A percentile compares a stretch with the other conserved stretches of the same genome.
These are phyloP conservation scores for Heritiera littoralis DNA, from an alignment of 345 rosid genomes.

Conservation along the genomic window DNA sequence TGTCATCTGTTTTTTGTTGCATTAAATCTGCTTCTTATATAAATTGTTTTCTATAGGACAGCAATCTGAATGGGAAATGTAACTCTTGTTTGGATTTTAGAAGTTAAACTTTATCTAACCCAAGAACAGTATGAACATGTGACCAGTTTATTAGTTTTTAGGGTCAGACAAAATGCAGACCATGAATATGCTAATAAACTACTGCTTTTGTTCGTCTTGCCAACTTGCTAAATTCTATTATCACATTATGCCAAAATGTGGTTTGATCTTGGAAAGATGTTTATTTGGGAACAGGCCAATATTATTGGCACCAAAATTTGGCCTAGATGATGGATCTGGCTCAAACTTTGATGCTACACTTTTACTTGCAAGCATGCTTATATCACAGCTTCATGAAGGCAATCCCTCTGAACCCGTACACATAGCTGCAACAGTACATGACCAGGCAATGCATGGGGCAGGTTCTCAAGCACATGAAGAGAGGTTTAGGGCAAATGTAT, in stretches of 20 bases:
- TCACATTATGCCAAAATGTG: not conserved
- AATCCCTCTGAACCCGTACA: slow-evolving; percentile 51
- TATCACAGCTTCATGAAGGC: slow-evolving; percentile 75
- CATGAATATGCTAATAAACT: too few species aligned
- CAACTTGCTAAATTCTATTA: not conserved
- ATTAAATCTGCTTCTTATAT: not conserved
- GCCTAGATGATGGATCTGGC: slow-evolving; percentile 66
- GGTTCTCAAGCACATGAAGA: slow-evolving; percentile 52
- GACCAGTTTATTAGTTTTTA: not conserved
- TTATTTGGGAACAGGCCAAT: slow-evolving; percentile 60
- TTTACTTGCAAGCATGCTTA: slow-evolving; percentile 88
- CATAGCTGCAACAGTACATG: slow-evolving; percentile 37
- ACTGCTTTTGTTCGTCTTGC: not conserved
- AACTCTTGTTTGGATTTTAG: not conserved
- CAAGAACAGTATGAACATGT: too few species aligned
- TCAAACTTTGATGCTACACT: slow-evolving; percentile 84
- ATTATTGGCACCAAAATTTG: slow-evolving; percentile 85
- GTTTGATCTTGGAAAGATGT: slow-evolving; percentile 4
- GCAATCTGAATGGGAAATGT: not conserved
- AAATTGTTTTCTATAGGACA: not conserved
- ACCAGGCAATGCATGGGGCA: slow-evolving; percentile 37
- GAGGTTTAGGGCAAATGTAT: slow-evolving; percentile 45
- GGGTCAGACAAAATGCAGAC: not conserved
- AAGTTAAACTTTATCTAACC: slow-evolving; percentile 7
- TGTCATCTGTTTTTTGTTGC: slow-evolving; percentile 1